Conservation (phyloP, 805 yeast genomes). For the Candida palmyrensis region DNA sequence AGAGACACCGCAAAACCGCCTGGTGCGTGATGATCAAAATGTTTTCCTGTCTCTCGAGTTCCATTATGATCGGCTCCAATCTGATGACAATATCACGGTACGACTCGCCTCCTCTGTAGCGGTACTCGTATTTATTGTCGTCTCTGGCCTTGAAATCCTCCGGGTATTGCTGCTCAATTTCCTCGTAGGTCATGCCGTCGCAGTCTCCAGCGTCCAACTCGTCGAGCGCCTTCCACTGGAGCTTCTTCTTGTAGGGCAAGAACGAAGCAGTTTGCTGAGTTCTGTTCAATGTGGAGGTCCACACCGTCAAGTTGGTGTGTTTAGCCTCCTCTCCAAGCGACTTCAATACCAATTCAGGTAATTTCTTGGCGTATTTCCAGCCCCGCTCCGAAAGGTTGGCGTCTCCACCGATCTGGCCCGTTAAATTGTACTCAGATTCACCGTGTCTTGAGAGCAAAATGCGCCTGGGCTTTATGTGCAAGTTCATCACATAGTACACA, state of each 20-base stretch:
- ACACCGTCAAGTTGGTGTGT: slow-evolving; percentile 64
- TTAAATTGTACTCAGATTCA: slow-evolving; percentile 85
- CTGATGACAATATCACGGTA: slow-evolving; percentile 93
- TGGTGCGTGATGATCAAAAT: slow-evolving; percentile 95
- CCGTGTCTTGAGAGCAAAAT: slow-evolving; percentile 97
- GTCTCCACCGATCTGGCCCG: slow-evolving; percentile 96
- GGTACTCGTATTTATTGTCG: slow-evolving; percentile 90
- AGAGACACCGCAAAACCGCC: slow-evolving; percentile 92
- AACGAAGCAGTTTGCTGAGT: slow-evolving; percentile 89
- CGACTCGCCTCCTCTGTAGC: slow-evolving; percentile 96
- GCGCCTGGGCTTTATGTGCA: slow-evolving; percentile 86
- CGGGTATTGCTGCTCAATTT: slow-evolving; percentile 70
- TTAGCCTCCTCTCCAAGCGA: slow-evolving; percentile 55
- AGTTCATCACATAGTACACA: slow-evolving; percentile 92
- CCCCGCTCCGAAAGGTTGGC: slow-evolving; percentile 83
- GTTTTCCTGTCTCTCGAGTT: slow-evolving; percentile 93
- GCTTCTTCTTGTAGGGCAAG: slow-evolving; percentile 68
- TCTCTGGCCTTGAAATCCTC: slow-evolving; percentile 96
- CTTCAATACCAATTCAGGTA: slow-evolving; percentile 70
- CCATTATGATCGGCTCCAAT: slow-evolving; percentile 97
- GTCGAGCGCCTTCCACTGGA: slow-evolving; percentile 95
- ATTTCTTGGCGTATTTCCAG: slow-evolving; percentile 70
- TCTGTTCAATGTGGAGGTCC: slow-evolving; percentile 91
- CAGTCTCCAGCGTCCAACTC: slow-evolving; percentile 97
- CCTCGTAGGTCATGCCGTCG: slow-evolving; percentile 92